Evolutionary conservation across 768 basidiomycete genomes (phyloP).

Genomic region (Agaricus sinodeliciosus): DNA sequence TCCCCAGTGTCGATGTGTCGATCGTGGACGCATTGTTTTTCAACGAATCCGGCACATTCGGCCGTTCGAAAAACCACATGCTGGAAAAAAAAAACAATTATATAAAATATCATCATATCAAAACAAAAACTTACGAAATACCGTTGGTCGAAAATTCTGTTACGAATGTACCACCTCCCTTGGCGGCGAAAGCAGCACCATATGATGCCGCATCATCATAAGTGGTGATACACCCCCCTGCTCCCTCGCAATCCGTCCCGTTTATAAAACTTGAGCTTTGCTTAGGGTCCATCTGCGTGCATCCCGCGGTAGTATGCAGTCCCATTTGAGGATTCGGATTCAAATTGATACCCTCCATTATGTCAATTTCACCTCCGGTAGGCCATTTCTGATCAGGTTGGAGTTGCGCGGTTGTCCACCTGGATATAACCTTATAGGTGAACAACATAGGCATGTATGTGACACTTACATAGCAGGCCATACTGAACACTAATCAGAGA

Average conservation of each 20-base stretch:
- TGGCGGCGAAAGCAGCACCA: constrained; percentile 57
- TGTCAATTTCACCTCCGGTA: constrained; percentile 68
- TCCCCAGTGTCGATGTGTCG: constrained; percentile 12
- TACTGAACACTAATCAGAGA: constrained; percentile 59
- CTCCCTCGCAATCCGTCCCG: constrained; percentile 51
- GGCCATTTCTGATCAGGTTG: constrained; percentile 47
- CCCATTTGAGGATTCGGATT: constrained; percentile 59
- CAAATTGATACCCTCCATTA: constrained; percentile 76
- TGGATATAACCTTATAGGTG: no score
- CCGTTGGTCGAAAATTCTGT: constrained; percentile 64
- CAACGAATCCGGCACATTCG: constrained; percentile 7
- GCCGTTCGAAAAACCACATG: constrained; percentile 14
- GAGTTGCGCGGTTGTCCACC: constrained; percentile 13
- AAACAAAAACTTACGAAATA: constrained; percentile 44
- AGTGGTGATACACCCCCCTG: constrained; percentile 55
- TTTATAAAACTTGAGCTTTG: constrained; percentile 47
- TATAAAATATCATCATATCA: background rate
- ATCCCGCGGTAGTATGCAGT: constrained; percentile 62
- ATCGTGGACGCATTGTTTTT: constrained; percentile 3
- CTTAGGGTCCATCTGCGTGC: constrained; percentile 41
- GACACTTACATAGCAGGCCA: constrained; percentile 62
- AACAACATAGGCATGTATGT: no score
- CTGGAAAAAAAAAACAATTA: constrained; percentile 15
- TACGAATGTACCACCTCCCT: constrained; percentile 69
- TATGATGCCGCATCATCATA: constrained; percentile 52